phyloP scores from a whole-genome alignment of 2,329 filamentous ascomycete genomes.

The Botrytis pseudocinerea region DNA sequence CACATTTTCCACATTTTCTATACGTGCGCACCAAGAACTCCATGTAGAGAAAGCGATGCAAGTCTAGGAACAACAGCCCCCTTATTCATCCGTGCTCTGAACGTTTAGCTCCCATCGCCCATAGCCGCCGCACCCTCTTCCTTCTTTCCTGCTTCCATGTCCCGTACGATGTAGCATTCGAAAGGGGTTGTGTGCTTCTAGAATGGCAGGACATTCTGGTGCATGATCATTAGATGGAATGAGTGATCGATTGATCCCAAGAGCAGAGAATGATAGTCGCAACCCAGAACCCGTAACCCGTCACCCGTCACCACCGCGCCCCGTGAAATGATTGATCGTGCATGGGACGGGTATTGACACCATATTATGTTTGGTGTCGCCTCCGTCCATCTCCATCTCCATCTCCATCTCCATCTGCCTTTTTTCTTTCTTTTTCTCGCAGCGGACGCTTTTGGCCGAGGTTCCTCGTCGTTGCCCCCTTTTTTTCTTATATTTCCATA shows the following conservation, averaged over 20 bases:
- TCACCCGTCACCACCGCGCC: not conserved
- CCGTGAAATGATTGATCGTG: not conserved
- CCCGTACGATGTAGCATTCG: not conserved
- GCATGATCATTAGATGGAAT: not conserved
- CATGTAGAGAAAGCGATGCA: not conserved
- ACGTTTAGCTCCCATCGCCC: not conserved
- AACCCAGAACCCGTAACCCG: not conserved
- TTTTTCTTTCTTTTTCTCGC: not conserved
- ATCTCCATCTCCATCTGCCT: too few species aligned
- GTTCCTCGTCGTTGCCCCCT: not conserved
- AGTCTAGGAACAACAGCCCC: not conserved
- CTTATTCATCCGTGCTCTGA: not conserved
- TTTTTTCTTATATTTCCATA: not conserved
- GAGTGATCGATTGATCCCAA: not conserved
- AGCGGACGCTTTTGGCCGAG: not conserved
- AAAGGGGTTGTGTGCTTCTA: not conserved
- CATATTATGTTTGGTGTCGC: too few species aligned
- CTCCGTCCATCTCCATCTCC: too few species aligned
- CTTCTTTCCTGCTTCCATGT: conserved; percentile 5
- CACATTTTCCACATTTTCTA: not conserved
- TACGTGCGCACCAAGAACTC: not conserved
- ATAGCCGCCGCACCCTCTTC: conserved; percentile 7
- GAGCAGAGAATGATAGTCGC: not conserved
- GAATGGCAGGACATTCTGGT: not conserved
- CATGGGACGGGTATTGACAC: not conserved